Base-by-base conservation (phyloP, 345 rosid species). In the Schrenkiella parvula region DNA sequence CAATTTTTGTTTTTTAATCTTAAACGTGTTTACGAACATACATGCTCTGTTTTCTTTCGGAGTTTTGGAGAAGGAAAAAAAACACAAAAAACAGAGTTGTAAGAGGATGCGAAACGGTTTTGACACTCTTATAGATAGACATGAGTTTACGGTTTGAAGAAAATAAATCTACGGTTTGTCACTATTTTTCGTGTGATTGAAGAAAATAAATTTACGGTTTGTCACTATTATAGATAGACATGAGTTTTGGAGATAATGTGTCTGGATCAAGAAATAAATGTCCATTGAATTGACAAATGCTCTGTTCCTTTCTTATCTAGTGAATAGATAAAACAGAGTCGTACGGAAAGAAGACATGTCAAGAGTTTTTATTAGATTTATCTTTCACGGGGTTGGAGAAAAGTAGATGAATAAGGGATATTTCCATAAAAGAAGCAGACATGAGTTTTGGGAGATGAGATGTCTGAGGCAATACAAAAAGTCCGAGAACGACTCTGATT, bases 391-490 rank as follows among this genome's bases (percentile, higher is more conserved):
- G 43, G 26, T 17, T 64, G 47, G 32, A 54, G 28, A 43, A 54
- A 72, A 31, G 2, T 46, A 14, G 55, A 64, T 48, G 22, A 22
- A 14, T 10, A 43, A 51, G 22, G 51, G n/a, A 14, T 8, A 35
- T 18, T 54, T 8, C 63, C 21, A 55, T 23, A 73, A 46, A 51
- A 65, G 77, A 55, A 46, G 65, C 38, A 73, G 58, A 65, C 66
- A 65, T 55, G 66, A 46, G 37, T 56, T 65, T 25, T 65, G 66
- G 50, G 66, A 37, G 31, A 56, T 73, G 71, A 65, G 52, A 46
- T 65, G 66, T 46, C 58, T 62, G 37, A 19, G 78, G 53, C 39
- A 19, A 44, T 28, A 47, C 60, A 19, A 66, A 29, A 57, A 26
- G 50, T 57, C 1, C 57, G 78, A 73, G 44, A 47, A 39, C 8